These are phyloP conservation scores for Berkeleyomyces basicola DNA, from an alignment of 2,329 filamentous ascomycete genomes.

Conservation along the genomic window DNA sequence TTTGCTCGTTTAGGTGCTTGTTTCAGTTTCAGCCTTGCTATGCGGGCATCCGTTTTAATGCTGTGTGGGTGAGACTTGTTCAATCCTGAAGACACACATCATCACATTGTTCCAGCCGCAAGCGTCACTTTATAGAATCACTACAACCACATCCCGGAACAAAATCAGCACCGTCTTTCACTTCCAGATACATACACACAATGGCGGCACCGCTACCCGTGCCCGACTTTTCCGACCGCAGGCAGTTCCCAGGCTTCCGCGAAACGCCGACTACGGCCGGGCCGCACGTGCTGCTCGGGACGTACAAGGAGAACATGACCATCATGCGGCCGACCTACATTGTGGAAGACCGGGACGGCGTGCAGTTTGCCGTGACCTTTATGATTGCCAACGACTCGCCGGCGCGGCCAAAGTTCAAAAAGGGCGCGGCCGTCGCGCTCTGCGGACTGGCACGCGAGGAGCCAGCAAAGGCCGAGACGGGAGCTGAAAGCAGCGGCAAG, in stretches of 20 bases:
- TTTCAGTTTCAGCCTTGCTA: slow-evolving; percentile 6
- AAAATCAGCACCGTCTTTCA: background rate
- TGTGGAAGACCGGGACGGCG: slow-evolving; percentile 24
- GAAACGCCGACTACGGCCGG: slow-evolving; percentile 17
- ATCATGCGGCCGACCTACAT: slow-evolving; percentile 34
- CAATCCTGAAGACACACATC: background rate
- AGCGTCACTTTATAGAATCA: background rate
- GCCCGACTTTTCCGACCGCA: slow-evolving; percentile 20
- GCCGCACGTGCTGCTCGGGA: slow-evolving; percentile 21
- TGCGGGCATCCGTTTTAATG: too few species aligned
- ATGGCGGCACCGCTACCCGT: background rate
- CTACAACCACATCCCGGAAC: background rate
- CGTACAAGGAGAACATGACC: slow-evolving; percentile 31
- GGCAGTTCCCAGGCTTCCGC: slow-evolving; percentile 22
- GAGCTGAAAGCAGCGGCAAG: slow-evolving; percentile 17
- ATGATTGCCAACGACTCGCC: slow-evolving; percentile 23
- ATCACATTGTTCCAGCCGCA: background rate
- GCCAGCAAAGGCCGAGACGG: slow-evolving; percentile 15
- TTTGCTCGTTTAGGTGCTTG: background rate
- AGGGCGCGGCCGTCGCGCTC: slow-evolving; percentile 24
- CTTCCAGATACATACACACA: background rate
- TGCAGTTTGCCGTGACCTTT: slow-evolving; percentile 30
- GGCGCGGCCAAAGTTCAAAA: slow-evolving; percentile 24
- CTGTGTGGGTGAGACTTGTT: background rate
- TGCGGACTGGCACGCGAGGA: slow-evolving; percentile 19